Evolutionary conservation across 2,329 filamentous ascomycete genomes (phyloP).

Genomic region (Zymoseptoria crescenta): DNA sequence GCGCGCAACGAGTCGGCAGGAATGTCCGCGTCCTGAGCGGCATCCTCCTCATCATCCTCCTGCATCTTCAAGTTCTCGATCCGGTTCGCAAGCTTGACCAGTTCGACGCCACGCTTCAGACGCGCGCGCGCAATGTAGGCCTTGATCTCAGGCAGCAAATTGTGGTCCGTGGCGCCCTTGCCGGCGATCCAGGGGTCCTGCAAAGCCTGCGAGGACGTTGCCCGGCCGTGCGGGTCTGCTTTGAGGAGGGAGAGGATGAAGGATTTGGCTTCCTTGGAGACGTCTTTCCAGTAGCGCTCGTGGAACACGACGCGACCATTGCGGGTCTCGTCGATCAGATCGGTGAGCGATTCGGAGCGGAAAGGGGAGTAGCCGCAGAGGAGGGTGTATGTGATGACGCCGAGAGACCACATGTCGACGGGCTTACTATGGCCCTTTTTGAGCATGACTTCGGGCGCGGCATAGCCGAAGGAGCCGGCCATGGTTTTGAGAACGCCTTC

Average conservation of each 20-base stretch:
- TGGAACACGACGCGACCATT: constrained; percentile 83
- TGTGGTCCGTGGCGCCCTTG: constrained; percentile 86
- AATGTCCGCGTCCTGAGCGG: constrained; percentile 50
- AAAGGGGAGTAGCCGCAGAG: constrained; percentile 98
- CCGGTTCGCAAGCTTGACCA: constrained; percentile 90
- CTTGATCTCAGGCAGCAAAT: constrained; percentile 94
- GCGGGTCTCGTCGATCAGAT: constrained; percentile 91
- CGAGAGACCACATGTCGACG: constrained; percentile 98
- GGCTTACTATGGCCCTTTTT: constrained; percentile 97
- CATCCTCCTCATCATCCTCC: constrained; percentile 76
- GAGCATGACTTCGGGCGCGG: constrained; percentile 95
- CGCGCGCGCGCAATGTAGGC: constrained; percentile 87
- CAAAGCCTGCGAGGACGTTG: constrained; percentile 49
- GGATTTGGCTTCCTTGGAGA: constrained; percentile 88
- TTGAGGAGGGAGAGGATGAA: constrained; percentile 81
- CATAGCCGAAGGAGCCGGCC: constrained; percentile 97
- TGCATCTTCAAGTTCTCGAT: constrained; percentile 92
- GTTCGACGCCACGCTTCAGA: constrained; percentile 86
- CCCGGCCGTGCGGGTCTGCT: constrained; percentile 66
- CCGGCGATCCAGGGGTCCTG: constrained; percentile 68
- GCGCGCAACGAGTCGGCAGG: constrained; percentile 55
- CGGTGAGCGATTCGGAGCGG: constrained; percentile 84
- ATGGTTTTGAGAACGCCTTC: constrained; percentile 93
- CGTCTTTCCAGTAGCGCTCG: constrained; percentile 96
- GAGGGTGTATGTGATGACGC: constrained; percentile 96